Base-by-base conservation (phyloP, 1,139 yeast genomes). In the Yamadazyma dushanensis region DNA sequence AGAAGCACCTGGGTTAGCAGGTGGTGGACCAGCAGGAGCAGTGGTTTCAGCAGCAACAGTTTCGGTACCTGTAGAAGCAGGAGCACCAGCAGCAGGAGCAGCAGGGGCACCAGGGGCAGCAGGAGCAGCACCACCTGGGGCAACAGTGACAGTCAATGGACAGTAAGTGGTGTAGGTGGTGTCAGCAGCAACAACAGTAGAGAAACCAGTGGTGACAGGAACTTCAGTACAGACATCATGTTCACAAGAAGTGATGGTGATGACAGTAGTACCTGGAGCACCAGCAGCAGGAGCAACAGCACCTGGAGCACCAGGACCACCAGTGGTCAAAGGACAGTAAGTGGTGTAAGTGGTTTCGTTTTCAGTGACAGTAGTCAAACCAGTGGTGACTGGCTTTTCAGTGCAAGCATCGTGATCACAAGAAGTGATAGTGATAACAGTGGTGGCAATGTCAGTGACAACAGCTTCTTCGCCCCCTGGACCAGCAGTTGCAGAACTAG, bases 231-330 rank as follows among this genome's bases (percentile, higher is more conserved):
- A 40, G 43, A 43, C 36, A 52, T 45, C 32, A 35, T 41, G 47
- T 36, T 44, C 32, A 53, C 61, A 54, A 10, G 73, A 66, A 41
- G 79, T 74, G 57, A 74, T 60, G 53, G 81, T 73, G 40, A 36
- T 16, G 26, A 32, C 38, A 35, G 73, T 65, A 41, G 80, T 73
- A 59, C 73, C 59, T 51, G 80, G 73, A 39, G 69, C 39, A 17
- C 44, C 31, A 21, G 37, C 32, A 17, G 16, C 24, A 17, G 39
- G 18, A 13, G 35, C 21, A 16, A 36, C 44, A 24, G 56, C 29
- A 69, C n/a, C n/a, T n/a, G n/a, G n/a, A n/a, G n/a, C 62, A 45
- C 68, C 59, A 22, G 57, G 51, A 32, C 59, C 9, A 24, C 43
- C 34, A 31, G 44, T 35, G 25, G 37, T 16, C 41, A 54, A 40